phyloP scores from a whole-genome alignment of 208 protist genomes.

The Crithidia bombi region DNA sequence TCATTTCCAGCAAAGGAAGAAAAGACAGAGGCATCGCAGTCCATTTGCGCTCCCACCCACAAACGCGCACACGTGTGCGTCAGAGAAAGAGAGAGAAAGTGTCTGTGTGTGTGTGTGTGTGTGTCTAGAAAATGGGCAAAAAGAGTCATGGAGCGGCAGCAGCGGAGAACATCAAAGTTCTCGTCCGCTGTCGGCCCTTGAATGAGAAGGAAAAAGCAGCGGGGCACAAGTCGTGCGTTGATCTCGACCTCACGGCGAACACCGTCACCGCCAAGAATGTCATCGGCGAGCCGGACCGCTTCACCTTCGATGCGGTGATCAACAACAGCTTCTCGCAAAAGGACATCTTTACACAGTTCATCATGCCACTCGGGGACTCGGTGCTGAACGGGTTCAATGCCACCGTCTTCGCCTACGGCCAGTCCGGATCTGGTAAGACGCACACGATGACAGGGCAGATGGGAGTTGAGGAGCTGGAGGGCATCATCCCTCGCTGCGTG shows the following conservation, averaged over 20 bases:
- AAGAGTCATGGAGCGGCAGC: conserved; percentile 47
- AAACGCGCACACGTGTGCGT: neutral
- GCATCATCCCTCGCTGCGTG: conserved; percentile 83
- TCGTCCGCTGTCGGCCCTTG: conserved; percentile 86
- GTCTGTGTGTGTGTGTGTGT: too few relatives aligned
- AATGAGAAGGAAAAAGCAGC: conserved; percentile 78
- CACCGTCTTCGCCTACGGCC: conserved; percentile 96
- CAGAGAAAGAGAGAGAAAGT: neutral
- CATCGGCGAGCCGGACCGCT: conserved; percentile 72
- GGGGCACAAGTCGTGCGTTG: conserved; percentile 80
- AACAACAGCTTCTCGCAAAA: conserved; percentile 89
- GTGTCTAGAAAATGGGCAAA: conserved; percentile 73
- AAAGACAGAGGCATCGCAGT: too few relatives aligned
- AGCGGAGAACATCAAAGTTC: conserved; percentile 91
- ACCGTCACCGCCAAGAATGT: conserved; percentile 69
- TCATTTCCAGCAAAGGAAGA: too few relatives aligned
- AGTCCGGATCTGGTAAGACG: conserved; percentile 95
- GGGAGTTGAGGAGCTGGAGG: conserved; percentile 60
- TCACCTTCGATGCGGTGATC: conserved; percentile 92
- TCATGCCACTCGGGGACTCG: conserved; percentile 85
- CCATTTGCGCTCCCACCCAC: too few relatives aligned
- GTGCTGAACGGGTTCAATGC: conserved; percentile 92
- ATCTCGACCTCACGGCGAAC: conserved; percentile 74
- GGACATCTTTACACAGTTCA: conserved; percentile 90
- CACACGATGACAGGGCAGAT: conserved; percentile 92